Base-by-base conservation (phyloP, 192 early-diverging fungal genomes). In the Rhizoclosmatium globosum region DNA sequence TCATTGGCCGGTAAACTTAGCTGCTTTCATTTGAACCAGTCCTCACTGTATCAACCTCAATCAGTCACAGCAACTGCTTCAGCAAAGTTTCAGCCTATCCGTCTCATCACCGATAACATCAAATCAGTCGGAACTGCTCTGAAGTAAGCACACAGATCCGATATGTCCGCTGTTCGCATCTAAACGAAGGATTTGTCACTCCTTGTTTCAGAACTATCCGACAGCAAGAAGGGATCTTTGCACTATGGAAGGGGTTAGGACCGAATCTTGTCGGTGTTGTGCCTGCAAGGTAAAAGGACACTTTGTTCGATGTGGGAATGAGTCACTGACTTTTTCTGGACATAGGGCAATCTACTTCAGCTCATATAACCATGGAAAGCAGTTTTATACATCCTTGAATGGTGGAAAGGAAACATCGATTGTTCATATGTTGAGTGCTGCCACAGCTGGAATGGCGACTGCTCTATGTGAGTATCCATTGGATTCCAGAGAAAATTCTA, bases 211-310 rank as follows among this genome's bases (percentile, higher is more conserved):
- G 84, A 85, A 39, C 86, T 85, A 57, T 93, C 93, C 31, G 93
- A 90, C 67, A 81, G 84, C 59, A 84, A 23, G 97, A 98, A 76
- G 98, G 98, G 11, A 82, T 92, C 7, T 82, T 89, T 0, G 98
- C 94, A 17, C 89, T 95, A 71, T 99, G 95, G 88, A 95, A 96
- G 69, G 98, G 98, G n/a, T 77, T 99, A 45, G 95, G 96, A 1
- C 97, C 98, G 2, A 95, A 97, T 61, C 74, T 99, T 38, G 87
- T 95, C 17, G 98, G 97, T 38, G 94, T 99, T 7, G 91, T 99
- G 39, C 98, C 98, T n/a, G 93, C 96, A 69, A 90, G 93, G 92
- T 93, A 85, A 75, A 17, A 65, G 46, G 38, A 61, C 31, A 1
- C 13, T 46, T 41, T 17, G n/a, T 76, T n/a, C 0, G 17, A 4